Evolutionary conservation across 2,329 filamentous ascomycete species (phyloP), one percentile per base, ranked within the genome.

Genomic region (Aureobasidium subglaciale): DNA sequence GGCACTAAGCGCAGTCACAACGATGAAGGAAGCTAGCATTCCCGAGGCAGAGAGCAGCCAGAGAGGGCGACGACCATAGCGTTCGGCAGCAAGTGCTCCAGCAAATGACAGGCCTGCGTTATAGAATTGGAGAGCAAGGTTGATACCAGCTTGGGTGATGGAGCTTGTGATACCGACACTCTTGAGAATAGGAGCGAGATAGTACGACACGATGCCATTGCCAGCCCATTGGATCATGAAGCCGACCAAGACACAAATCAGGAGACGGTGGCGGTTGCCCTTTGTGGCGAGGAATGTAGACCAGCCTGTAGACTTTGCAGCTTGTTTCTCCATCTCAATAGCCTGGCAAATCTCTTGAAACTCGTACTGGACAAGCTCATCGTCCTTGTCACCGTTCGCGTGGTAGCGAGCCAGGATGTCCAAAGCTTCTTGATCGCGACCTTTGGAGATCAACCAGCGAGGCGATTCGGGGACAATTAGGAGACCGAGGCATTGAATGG

Each of bases 311-410:
- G 48, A 35, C 57, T 77, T 78, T 2, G 78, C 76, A 42, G 74
- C 67, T 58, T 84, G 78, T 54, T 78, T 68, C 63, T 84, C 80
- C 1, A 80, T 62, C 27, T 74, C 73, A 62, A 84, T 78, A 0
- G 81, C 80, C 4, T 76, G 73, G 48, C 77, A 71, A 60, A 86
- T 85, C 64, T 85, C 80, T 0, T 75, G 75, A 62, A 84, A 78
- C 63, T 86, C 83, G 8, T 79, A 80, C 50, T 75, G 73, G 24
- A 84, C 79, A 11, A 83, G 74, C 11, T 75, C 68, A 0, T 77
- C 80, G 30, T 73, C 65, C 1, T 61, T 61, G 55, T 77, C 69
- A 5, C 74, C 75, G 57, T 73, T 70, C 8, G 69, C 70, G 53
- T 78, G 75, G 58, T 73, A 76, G 35, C 70, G 72, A 18, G 67